phyloP scores from a whole-genome alignment of 768 basidiomycete genomes.

The Leccinum broughii region DNA sequence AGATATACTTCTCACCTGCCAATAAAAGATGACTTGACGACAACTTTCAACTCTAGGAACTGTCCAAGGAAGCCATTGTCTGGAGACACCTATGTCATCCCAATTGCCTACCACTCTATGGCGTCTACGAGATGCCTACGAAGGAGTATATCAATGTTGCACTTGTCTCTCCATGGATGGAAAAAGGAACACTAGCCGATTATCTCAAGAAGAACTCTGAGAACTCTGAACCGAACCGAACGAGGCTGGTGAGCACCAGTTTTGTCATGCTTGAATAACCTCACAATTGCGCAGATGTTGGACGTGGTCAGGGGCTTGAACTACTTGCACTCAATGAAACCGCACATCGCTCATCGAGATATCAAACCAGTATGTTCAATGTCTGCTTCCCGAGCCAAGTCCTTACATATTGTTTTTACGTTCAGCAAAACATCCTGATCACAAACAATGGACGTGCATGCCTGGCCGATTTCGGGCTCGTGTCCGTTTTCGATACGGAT shows the following conservation, averaged over 20 bases:
- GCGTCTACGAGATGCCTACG: slow-evolving; percentile 24
- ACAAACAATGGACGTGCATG: slow-evolving; percentile 42
- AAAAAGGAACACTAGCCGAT: slow-evolving; percentile 30
- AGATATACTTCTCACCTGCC: not conserved
- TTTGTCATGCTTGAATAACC: not conserved
- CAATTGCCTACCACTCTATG: slow-evolving; percentile 39
- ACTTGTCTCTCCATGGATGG: slow-evolving; percentile 44
- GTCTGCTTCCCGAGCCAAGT: not conserved
- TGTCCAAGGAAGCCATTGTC: slow-evolving; percentile 34
- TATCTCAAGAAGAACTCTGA: slow-evolving; percentile 30
- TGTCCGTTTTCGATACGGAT: slow-evolving; percentile 15
- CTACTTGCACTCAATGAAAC: slow-evolving; percentile 43
- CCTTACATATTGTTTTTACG: slow-evolving; percentile 11
- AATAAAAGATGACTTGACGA: not conserved
- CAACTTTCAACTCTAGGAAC: slow-evolving; percentile 13
- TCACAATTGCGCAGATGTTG: slow-evolving; percentile 33
- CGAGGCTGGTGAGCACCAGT: slow-evolving; percentile 33
- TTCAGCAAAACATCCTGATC: slow-evolving; percentile 51
- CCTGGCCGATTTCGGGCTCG: slow-evolving; percentile 51
- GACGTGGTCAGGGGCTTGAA: slow-evolving; percentile 43
- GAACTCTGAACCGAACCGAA: slow-evolving; percentile 25
- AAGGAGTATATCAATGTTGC: slow-evolving; percentile 17
- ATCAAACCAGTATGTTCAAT: slow-evolving; percentile 30
- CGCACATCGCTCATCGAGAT: slow-evolving; percentile 37
- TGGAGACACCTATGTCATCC: slow-evolving; percentile 37